A percentile compares a stretch with the other conserved stretches of the same genome.
These are phyloP conservation scores for Holtermanniella nyarrowii DNA, from an alignment of 768 basidiomycete genomes.

Conservation along the genomic window DNA sequence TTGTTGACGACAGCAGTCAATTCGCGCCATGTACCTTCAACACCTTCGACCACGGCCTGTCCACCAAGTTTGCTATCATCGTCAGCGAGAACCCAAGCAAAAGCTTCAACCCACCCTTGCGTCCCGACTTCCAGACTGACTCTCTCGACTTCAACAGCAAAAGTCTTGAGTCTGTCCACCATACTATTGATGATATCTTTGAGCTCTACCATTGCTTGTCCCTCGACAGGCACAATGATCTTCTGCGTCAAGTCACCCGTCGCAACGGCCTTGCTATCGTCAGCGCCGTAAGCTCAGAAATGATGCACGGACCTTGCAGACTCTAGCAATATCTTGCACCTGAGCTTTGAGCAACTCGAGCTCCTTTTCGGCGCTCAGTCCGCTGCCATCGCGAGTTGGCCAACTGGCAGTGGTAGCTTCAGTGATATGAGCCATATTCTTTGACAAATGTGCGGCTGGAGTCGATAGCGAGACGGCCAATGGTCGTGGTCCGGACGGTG, in stretches of 20 bases:
- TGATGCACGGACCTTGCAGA: conserved; percentile 49
- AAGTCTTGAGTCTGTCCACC: conserved; percentile 68
- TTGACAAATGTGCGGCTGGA: conserved; percentile 10
- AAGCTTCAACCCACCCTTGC: conserved; percentile 47
- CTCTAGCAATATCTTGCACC: conserved; percentile 68
- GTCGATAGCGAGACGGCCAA: conserved; percentile 19
- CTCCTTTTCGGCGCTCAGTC: conserved; percentile 48
- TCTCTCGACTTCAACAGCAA: conserved; percentile 83
- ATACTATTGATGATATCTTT: conserved; percentile 47
- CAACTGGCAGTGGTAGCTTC: conserved; percentile 14
- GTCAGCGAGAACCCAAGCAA: conserved; percentile 46
- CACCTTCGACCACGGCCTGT: conserved; percentile 79
- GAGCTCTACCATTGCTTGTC: conserved; percentile 67
- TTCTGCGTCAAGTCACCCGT: conserved; percentile 65
- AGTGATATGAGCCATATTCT: not conserved
- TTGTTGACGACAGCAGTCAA: conserved; percentile 77
- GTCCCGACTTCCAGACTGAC: conserved; percentile 49
- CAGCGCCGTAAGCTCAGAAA: not conserved
- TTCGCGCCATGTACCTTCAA: conserved; percentile 87
- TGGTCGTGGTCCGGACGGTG: no score
- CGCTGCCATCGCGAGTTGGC: conserved; percentile 8
- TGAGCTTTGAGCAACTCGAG: conserved; percentile 69
- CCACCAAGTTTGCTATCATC: conserved; percentile 59
- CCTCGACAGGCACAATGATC: conserved; percentile 67
- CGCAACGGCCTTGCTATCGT: conserved; percentile 51